Evolutionary conservation across 2,329 filamentous ascomycete genomes (phyloP), one percentile per base, ranked within the genome.

Genomic region (Phaeosphaeriaceae sp.): DNA sequence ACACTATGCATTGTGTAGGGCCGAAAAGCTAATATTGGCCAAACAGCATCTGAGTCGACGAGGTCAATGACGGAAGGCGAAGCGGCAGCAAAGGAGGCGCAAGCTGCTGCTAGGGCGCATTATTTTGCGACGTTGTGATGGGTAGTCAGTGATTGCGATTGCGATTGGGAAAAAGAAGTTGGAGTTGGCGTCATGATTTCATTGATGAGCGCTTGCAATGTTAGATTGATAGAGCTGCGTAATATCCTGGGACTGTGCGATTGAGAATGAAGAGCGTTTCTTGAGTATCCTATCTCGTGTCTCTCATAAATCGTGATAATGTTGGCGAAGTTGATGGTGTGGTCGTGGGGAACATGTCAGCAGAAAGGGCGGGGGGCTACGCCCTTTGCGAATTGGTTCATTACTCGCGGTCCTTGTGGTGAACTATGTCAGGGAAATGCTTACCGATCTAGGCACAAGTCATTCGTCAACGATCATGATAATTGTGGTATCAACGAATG

Each of bases 101-200:
- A 51, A 46, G 51, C 56, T 24, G 62, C 58, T 41, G 47, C 47
- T 31, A n/a, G 47, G n/a, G 47, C 47, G n/a, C 19, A 20, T 20
- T 49, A 49, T 20, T 49, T 49, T 33, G 25, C 47, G 25, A 49
- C 47, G n/a, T 20, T 49, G 47, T 49, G 25, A 49, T 7, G 1
- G 47, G 7, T 17, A 21, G 31, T 3, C 13, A 13, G 31, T 11
- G 27, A 25, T 7, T 9, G n/a, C 11, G 19, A 45, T 20, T 21
- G 42, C 4, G n/a, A 45, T 19, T 6, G 41, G 7, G 4, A 19
- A 44, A n/a, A n/a, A n/a, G n/a, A n/a, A 20, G 2, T 21, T 3
- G 42, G 19, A 45, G 31, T 15, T 36, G 11, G 31, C 6, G 31
- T 11, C 9, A 11, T 36, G n/a, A 36, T 11, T 36, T 36, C 3